Percentiles rank a stretch among this genome's conserved stretches.
Evolutionary conservation across 208 protist species (phyloP).

Genomic region (Spongospora subterranea): DNA sequence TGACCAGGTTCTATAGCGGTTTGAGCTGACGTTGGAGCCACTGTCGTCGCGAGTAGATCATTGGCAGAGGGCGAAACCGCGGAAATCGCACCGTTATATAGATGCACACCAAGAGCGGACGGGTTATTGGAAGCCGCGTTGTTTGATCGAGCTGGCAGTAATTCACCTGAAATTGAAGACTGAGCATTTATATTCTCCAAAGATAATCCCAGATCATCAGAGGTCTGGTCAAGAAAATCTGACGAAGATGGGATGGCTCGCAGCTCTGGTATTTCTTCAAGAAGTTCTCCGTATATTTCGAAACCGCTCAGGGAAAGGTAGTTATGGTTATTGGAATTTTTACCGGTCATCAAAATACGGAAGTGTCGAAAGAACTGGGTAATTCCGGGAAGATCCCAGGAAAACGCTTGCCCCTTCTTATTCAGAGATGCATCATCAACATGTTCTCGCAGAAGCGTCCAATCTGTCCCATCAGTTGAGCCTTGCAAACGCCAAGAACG

Average conservation of each 20-base stretch:
- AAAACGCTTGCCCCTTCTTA: conserved; percentile 32
- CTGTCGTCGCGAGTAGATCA: conserved; percentile 7
- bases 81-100: neutral
- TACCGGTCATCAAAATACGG: conserved; percentile 68
- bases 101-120: neutral
- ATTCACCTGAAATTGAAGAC: neutral
- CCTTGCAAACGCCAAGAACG: conserved; percentile 70
- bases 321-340: conserved; percentile 71
- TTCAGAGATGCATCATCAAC: conserved; percentile 66
- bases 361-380: conserved; percentile 67
- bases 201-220: neutral
- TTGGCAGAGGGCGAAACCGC: neutral
- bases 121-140: neutral
- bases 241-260: neutral
- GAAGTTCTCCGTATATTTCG: conserved; percentile 69
- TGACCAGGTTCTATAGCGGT: neutral
- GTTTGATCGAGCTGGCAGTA: too few species aligned
- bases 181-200: neutral
- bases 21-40: conserved; percentile 8
- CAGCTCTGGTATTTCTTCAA: neutral
- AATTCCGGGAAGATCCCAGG: conserved; percentile 62
- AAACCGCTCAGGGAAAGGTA: conserved; percentile 67
- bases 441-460: conserved; percentile 66
- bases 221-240: neutral
- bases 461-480: conserved; percentile 64